phyloP scores from a whole-genome alignment of 495 filamentous ascomycete species.

The Lepidopterella palustris region DNA sequence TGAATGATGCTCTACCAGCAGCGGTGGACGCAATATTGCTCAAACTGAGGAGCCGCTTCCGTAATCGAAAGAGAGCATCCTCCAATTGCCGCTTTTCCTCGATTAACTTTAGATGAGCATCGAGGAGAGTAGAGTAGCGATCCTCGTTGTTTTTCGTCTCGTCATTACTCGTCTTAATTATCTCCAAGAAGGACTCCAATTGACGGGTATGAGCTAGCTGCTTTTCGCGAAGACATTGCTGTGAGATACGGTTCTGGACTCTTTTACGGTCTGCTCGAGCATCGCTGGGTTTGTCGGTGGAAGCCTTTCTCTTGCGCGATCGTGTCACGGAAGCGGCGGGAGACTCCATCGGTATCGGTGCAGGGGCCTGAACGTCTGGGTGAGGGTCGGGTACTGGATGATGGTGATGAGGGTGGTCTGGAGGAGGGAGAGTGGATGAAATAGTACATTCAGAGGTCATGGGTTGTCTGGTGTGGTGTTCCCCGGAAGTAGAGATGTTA shows the following conservation, averaged over 20 bases:
- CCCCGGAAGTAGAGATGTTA: too few species aligned
- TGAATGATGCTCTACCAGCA: background rate
- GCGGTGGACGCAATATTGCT: background rate
- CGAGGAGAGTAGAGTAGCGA: background rate
- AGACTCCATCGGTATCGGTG: background rate
- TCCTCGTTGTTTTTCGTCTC: background rate
- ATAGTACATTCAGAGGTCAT: too few species aligned
- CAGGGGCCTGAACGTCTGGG: too few species aligned
- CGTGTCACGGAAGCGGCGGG: background rate
- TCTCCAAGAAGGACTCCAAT: background rate
- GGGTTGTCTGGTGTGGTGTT: too few species aligned
- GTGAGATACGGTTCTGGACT: background rate
- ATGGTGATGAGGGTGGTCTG: too few species aligned
- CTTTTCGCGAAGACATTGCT: background rate
- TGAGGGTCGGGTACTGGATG: too few species aligned
- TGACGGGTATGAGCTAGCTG: background rate
- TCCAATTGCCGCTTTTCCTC: background rate
- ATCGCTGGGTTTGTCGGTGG: background rate
- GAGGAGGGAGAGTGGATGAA: too few species aligned
- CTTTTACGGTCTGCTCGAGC: background rate
- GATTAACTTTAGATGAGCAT: background rate
- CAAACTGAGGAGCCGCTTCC: background rate
- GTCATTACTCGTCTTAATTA: background rate
- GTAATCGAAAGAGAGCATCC: background rate
- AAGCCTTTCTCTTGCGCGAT: background rate